These are phyloP conservation scores for Amauroascus verrucosus DNA, from an alignment of 2,329 filamentous ascomycete genomes.

Conservation along the genomic window DNA sequence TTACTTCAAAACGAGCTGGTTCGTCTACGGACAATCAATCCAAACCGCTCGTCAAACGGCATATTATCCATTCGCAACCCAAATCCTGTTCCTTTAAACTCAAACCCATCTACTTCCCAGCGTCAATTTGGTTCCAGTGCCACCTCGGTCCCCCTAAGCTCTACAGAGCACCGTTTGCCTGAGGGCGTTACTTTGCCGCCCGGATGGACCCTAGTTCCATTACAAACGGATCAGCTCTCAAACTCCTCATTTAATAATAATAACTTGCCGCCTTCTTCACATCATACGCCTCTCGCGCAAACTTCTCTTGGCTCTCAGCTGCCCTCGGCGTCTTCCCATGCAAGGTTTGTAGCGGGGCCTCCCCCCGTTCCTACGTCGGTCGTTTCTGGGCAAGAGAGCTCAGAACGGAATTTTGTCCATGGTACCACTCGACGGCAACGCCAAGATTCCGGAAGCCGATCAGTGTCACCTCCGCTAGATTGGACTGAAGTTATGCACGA, in stretches of 20 bases:
- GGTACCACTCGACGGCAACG: not conserved
- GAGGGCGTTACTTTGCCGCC: conserved; percentile 43
- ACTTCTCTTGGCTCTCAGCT: not conserved
- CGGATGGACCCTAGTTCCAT: conserved; percentile 43
- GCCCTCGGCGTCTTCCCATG: not conserved
- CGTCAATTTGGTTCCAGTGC: conserved; percentile 23
- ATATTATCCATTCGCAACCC: not conserved
- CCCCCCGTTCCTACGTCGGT: not conserved
- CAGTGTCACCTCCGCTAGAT: not conserved
- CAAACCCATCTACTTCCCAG: conserved; percentile 7
- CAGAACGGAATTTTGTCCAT: not conserved
- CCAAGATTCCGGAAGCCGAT: not conserved
- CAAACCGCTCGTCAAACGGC: not conserved
- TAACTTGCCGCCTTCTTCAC: not conserved
- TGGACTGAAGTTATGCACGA: conserved; percentile 6
- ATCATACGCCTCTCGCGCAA: not conserved
- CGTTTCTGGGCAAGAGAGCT: not conserved
- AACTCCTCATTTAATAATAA: not conserved
- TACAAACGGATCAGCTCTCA: conserved; percentile 25
- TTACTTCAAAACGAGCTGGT: conserved; percentile 57
- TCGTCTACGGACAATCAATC: conserved; percentile 48
- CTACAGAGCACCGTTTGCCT: conserved; percentile 41
- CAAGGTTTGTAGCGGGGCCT: not conserved
- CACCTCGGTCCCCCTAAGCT: conserved; percentile 25
- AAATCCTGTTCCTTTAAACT: not conserved